Percentiles rank a stretch among this genome's conserved stretches.
These are phyloP conservation scores for Argentina anserina DNA, from an alignment of 306 rosid genomes.

Conservation along the genomic window DNA sequence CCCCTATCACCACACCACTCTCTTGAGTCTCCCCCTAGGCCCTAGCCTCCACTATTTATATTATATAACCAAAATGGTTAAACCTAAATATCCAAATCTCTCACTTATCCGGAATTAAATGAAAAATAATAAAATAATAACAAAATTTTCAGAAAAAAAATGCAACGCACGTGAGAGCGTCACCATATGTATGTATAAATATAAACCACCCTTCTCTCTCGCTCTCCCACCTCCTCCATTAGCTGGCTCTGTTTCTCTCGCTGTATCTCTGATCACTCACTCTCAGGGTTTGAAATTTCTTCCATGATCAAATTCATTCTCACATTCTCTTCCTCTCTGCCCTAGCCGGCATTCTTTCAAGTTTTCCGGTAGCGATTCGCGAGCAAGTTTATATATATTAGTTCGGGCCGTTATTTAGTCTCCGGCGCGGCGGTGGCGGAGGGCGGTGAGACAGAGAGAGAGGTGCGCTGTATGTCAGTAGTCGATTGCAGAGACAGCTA, in stretches of 20 bases:
- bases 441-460: slow-evolving; percentile 22
- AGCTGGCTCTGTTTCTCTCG: slow-evolving; percentile 2
- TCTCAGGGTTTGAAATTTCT: not conserved
- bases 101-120: not conserved
- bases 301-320: not conserved
- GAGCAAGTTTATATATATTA: too few relatives aligned
- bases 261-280: slow-evolving; percentile 12
- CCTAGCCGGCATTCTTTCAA: not conserved
- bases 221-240: not conserved
- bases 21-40: slow-evolving; percentile 37
- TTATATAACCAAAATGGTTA: not conserved
- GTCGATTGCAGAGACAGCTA: slow-evolving; percentile 44
- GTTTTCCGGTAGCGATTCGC: not conserved
- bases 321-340: slow-evolving; percentile 6
- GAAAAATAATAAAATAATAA: not conserved
- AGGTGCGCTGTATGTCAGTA: slow-evolving; percentile 67
- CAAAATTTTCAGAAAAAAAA: not conserved
- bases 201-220: not conserved
- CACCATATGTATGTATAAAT: slow-evolving; percentile 14
- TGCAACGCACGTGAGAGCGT: slow-evolving; percentile 28
- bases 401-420: too few relatives aligned
- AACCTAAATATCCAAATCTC: not conserved
- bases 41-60: not conserved
- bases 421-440: slow-evolving; percentile 22
- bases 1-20: slow-evolving; percentile 33